phyloP scores from a whole-genome alignment of 1,139 yeast genomes.

The Martiniozyma asiatica region DNA sequence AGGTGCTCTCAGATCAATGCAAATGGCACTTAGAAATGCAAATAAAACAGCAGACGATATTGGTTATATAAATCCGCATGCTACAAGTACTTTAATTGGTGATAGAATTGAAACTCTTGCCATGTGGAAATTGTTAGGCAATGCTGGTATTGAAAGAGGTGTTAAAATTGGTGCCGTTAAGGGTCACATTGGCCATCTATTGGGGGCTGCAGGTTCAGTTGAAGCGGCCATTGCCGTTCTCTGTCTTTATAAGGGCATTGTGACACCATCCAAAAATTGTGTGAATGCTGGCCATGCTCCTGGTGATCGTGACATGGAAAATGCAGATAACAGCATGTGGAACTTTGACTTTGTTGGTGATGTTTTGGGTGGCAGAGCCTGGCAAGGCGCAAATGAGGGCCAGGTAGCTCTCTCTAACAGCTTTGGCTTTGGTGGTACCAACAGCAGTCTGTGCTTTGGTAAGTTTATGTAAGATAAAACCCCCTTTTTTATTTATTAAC shows the following conservation, averaged over 20 bases:
- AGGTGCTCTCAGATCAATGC: conserved; percentile 82
- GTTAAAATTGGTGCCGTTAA: conserved; percentile 62
- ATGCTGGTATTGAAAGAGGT: conserved; percentile 24
- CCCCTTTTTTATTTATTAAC: too few species aligned
- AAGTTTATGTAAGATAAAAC: too few species aligned
- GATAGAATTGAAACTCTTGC: conserved; percentile 84
- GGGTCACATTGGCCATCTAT: conserved; percentile 84
- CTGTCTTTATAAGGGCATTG: conserved; percentile 40
- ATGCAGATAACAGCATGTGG: conserved; percentile 29
- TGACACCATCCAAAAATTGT: conserved; percentile 80
- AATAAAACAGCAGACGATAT: conserved; percentile 33
- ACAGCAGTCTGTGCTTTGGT: conserved; percentile 53
- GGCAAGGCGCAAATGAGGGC: conserved; percentile 22
- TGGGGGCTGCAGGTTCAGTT: conserved; percentile 95
- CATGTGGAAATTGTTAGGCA: conserved; percentile 39
- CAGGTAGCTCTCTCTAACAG: conserved; percentile 70
- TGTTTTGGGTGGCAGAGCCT: conserved; percentile 4
- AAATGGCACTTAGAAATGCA: conserved; percentile 51
- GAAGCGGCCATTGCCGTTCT: conserved; percentile 74
- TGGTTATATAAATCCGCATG: conserved; percentile 89
- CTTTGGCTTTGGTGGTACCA: conserved; percentile 97
- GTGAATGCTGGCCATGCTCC: conserved; percentile 37
- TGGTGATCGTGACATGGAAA: conserved; percentile 35
- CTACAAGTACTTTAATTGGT: conserved; percentile 85
- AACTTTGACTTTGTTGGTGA: conserved; percentile 44